Evolutionary conservation across 1,284 basidiomycete species (phyloP).

Genomic region (Bothia castanella): DNA sequence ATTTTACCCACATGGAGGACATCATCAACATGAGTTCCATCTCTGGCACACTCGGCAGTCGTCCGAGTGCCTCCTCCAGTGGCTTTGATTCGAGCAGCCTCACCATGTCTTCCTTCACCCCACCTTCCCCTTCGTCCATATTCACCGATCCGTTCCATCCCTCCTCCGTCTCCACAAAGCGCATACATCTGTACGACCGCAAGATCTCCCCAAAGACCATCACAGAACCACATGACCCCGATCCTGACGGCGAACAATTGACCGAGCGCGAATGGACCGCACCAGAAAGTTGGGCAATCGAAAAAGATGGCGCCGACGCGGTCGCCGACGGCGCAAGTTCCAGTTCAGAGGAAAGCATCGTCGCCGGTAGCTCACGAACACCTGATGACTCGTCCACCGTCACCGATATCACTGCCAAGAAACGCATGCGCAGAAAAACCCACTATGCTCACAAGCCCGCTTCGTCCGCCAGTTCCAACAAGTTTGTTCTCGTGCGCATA

Average conservation of each 20-base stretch:
- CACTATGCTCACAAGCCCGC: constrained; percentile 17
- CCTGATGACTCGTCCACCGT: constrained; percentile 14
- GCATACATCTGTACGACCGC: constrained; percentile 22
- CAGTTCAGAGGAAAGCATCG: constrained; percentile 29
- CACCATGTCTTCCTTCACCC: constrained; percentile 27
- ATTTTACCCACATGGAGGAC: constrained; percentile 80
- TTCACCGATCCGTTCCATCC: constrained; percentile 50
- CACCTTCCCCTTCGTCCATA: constrained; percentile 27
- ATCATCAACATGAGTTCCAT: constrained; percentile 56
- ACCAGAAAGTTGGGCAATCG: constrained; percentile 37
- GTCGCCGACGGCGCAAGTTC: constrained; percentile 25
- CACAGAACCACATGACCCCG: constrained; percentile 7
- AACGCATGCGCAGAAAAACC: constrained; percentile 27
- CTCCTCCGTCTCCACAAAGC: constrained; percentile 15
- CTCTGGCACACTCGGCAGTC: constrained; percentile 4
- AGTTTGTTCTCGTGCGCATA: constrained; percentile 51
- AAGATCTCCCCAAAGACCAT: constrained; percentile 52
- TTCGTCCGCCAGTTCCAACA: constrained; percentile 18
- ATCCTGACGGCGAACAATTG: constrained; percentile 4
- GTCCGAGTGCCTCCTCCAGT: constrained; percentile 16
- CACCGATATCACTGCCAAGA: constrained; percentile 19
- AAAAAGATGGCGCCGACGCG: constrained; percentile 24
- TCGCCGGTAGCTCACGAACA: constrained; percentile 18
- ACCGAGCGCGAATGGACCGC: constrained; percentile 28
- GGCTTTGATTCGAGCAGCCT: constrained; percentile 25